These are phyloP conservation scores for Paratrimastix pyriformis DNA, from an alignment of 78 protist genomes.

Conservation along the genomic window DNA sequence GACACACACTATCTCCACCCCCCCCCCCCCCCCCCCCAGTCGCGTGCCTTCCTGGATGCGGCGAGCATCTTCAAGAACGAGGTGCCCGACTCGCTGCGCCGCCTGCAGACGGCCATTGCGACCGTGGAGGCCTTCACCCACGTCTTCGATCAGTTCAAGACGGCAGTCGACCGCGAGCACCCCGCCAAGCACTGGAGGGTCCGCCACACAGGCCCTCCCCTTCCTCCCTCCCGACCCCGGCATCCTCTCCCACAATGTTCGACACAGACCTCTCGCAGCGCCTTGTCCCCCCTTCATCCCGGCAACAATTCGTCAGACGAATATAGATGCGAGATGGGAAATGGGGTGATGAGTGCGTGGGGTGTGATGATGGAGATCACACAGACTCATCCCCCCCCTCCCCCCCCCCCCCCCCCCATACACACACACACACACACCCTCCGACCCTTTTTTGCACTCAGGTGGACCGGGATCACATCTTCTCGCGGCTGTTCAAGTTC, in stretches of 20 bases:
- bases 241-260: no score
- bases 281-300: no score
- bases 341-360: no score
- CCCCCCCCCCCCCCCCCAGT: no score
- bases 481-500: constrained; percentile 41
- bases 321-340: no score
- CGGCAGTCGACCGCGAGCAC: neutral
- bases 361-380: no score
- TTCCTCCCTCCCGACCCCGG: neutral
- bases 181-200: neutral
- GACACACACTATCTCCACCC: no score
- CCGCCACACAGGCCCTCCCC: neutral
- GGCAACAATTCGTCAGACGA: no score
- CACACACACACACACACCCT: neutral
- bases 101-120: constrained; percentile 22
- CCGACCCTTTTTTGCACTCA: no score
- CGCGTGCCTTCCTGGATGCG: neutral
- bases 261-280: no score
- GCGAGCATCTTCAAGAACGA: constrained; percentile 20
- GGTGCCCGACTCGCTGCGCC: constrained; percentile 31
- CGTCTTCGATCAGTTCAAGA: no score
- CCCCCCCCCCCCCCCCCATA: neutral
- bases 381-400: neutral
- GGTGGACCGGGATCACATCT: constrained; percentile 28
- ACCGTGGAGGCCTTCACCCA: neutral